Base-by-base conservation (phyloP, 306 rosid genomes). In the Acacia crassicarpa region DNA sequence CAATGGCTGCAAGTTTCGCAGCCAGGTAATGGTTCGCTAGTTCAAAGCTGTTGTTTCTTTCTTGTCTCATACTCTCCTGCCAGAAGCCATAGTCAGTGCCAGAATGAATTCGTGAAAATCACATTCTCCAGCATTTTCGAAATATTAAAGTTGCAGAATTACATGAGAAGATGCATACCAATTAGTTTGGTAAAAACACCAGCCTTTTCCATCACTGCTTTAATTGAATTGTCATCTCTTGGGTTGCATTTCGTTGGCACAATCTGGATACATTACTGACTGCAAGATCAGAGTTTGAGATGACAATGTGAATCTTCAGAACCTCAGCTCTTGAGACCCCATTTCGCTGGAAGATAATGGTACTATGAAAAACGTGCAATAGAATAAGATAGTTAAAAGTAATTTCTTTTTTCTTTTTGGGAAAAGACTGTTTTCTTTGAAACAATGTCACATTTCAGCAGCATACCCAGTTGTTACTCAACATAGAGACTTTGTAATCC, bases 401-500 rank as follows among this genome's bases (percentile, higher is more conserved):
- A 45, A 45, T 45, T 45, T 9, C 10, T 9, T 45, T 45, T 45
- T 45, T 45, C 13, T 45, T 45, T 45, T 45, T 45, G 3, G 49
- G 10, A 41, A 43, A 43, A 43, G 45, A 43, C 11, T 43, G 11
- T 44, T 44, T 75, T 48, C 15, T 61, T 38, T 74, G 45, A 85
- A 84, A 35, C 40, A 35, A 35, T 35, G 40, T 35, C 40, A 35
- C 44, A 62, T 43, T 65, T 49, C 49, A 70, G 65, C 72, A 81
- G 56, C 86, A 84, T 85, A 95, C 98, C 99, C 75, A 95, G 94
- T 86, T 93, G 97, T 70, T 95, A 98, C 32, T 93, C 99, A 83
- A 93, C 90, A 92, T 95, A 93, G 43, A 97, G 99, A 75, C 99
- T 98, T 77, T 93, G 91, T 89, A 95, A 95, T 51, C 99, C 99